phyloP scores from a whole-genome alignment of 352 stramenopile species.

The Phytophthora pluvialis region DNA sequence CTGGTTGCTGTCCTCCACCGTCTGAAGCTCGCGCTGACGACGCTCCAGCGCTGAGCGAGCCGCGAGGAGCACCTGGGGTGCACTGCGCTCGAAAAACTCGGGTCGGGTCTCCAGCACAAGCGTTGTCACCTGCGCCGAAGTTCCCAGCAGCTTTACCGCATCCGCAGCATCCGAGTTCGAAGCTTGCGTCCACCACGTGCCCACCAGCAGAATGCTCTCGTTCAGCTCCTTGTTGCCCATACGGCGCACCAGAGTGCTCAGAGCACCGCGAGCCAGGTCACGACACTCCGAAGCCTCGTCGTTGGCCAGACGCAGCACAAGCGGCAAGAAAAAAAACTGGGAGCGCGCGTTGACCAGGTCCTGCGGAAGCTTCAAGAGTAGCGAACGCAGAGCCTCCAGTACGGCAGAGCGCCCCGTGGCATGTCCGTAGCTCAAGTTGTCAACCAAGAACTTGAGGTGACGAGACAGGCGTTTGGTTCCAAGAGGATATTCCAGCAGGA shows the following conservation, averaged over 20 bases:
- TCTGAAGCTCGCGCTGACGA: conserved; percentile 47
- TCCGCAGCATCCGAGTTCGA: conserved; percentile 43
- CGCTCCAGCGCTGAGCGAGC: conserved; percentile 45
- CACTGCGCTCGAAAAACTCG: conserved; percentile 78
- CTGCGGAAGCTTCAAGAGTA: conserved; percentile 93
- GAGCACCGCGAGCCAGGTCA: conserved; percentile 74
- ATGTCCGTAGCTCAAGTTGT: conserved; percentile 96
- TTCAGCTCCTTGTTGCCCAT: conserved; percentile 92
- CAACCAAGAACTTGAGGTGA: conserved; percentile 95
- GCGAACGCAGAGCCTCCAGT: conserved; percentile 86
- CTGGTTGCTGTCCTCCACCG: conserved; percentile 46
- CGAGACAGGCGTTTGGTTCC: conserved; percentile 92
- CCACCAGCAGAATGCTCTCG: conserved; percentile 87
- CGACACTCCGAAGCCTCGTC: conserved; percentile 93
- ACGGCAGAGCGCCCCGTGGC: conserved; percentile 93
- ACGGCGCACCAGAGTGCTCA: conserved; percentile 89
- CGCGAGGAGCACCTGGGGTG: conserved; percentile 48
- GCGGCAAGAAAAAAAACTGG: conserved; percentile 95
- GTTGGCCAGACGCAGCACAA: conserved; percentile 97
- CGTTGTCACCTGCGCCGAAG: conserved; percentile 76
- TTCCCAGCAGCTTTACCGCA: conserved; percentile 63
- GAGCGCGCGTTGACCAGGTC: conserved; percentile 92
- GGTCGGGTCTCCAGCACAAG: conserved; percentile 77
- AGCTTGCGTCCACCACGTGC: conserved; percentile 83
- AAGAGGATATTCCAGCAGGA: conserved; percentile 96